Base-by-base conservation (phyloP, 2,329 filamentous ascomycete genomes). In the Neonectria hederae region DNA sequence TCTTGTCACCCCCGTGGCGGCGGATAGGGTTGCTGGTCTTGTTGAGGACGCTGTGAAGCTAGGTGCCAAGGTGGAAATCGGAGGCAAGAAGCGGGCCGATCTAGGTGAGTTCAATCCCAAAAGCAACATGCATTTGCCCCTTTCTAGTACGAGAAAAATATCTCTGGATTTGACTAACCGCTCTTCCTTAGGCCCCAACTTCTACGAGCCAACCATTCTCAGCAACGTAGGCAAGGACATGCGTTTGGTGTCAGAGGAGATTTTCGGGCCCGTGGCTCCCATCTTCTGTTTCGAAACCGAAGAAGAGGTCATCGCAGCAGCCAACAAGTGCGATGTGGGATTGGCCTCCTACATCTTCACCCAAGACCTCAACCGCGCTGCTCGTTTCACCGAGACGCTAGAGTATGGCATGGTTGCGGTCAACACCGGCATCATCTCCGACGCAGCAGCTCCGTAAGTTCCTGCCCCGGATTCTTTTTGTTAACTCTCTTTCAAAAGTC, bases 261-360 rank as follows among this genome's bases (percentile, higher is more conserved):
- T 90, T 0, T 94, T 94, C 71, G 91, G 91, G 0, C 92, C 91
- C 2, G 87, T 93, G 0, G 90, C 90, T 0, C 89, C 87, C 1
- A 76, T 94, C 1, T 92, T 92, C 81, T 83, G 86, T 46, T 93
- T 93, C 75, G 83, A 90, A 19, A 89, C 86, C 0, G 91, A 93
- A 75, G 87, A 89, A 52, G 90, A 93, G 65, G 91, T 92, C 19
- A 84, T 92, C 28, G 83, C 85, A 55, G 79, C 89, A 53, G 91
- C 91, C 1, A 94, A 94, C 75, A 79, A 80, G 19, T 81, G 89
- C 0, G 88, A 92, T 59, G 90, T 93, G 22, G 91, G 91, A 3
- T 83, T 94, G 17, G 91, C 91, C 1, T 89, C 89, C 0, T 94
- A 94, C 79, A 92, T 94, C 80, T 93, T 89, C 78, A 90, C 80